Evolutionary conservation across 495 filamentous ascomycete species (phyloP), one percentile per base, ranked within the genome.

Genomic region (Penicillium verhagenii): DNA sequence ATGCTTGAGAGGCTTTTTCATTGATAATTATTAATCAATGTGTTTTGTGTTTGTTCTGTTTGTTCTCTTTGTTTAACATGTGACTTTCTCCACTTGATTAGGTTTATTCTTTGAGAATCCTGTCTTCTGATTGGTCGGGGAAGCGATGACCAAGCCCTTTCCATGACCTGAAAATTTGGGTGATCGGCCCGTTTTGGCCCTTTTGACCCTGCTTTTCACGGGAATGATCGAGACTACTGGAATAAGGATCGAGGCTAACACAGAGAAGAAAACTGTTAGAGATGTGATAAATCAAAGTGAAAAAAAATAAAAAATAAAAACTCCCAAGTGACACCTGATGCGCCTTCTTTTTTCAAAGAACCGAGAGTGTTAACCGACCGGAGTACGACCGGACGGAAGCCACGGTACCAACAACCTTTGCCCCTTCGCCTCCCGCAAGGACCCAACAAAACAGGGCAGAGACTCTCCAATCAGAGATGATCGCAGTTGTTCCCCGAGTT

Each of bases 341-440:
- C n/a, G n/a, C n/a, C n/a, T 43, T 43, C 14, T 13, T 23, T 43
- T 23, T 43, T 24, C 13, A 11, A 2, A n/a, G 2, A 43, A 6
- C 45, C 45, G 29, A 35, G 0, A 23, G 6, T 21, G 6, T 1
- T 23, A 33, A 14, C 45, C 25, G 29, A 35, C n/a, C 45, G 26
- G 26, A 48, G 45, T 18, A 11, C 19, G 16, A 48, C 23, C 45
- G 26, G 45, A 33, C 2, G 16, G n/a, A 14, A 48, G 11, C 26
- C 45, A 48, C 26, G 42, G 42, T 11, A 6, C 42, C 5, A 25
- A 9, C 7, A 11, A 3, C 42, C 24, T 33, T 48, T 48, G 40
- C 52, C 57, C 56, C 52, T 59, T 59, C 46, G 57, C 57, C 47
- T 47, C 42, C 25, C 50, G 25, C 26, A n/a, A n/a, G 11, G 16